Base-by-base conservation (phyloP, 345 rosid genomes). In the Melastoma malabathricum region DNA sequence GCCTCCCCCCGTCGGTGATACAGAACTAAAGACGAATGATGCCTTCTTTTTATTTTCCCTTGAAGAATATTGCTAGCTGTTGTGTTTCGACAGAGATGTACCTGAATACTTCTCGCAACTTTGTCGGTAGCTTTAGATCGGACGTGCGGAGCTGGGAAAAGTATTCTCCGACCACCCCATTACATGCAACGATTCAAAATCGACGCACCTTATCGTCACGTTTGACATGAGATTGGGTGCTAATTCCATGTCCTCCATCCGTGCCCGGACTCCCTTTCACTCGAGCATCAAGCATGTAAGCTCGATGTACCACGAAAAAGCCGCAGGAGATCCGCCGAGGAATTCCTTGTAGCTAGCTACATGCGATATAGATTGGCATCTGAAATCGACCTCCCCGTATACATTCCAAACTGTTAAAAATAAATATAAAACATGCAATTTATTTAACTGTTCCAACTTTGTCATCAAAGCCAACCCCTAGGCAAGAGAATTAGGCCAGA, bases 101-200 rank as follows among this genome's bases (percentile, higher is more conserved):
- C 49, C 52, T 47, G 57, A 80, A 83, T 41, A 82, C 84, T 75
- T 83, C 99, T 63, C 99, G 75, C 53, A 67, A 66, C 66, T 80
- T 68, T n/a, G 81, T 81, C 17, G 97, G 97, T 51, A 93, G 85
- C 51, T 72, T 78, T 13, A 88, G 81, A 61, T 78, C 94, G 5
- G 64, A 39, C 55, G 57, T 78, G 51, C 70, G 59, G 5, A 80
- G 72, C 4, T 81, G 84, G 22, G 68, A 58, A 58, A 88, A 88
- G 66, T 85, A 93, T 31, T 27, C 71, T 27, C 81, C 92, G 58
- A 93, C 83, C 97, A 85, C 74, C 60, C 97, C 99, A 88, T 94
- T 88, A 79, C 83, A 77, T 25, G 50, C 52, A 14, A 38, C 18
- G 17, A 46, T 34, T 16, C 50, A 22, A 15, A 29, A 52, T 54